Percentiles rank a stretch among this genome's conserved stretches.
These are phyloP conservation scores for Penicillium pulvis DNA, from an alignment of 495 filamentous ascomycete species.

Conservation along the genomic window DNA sequence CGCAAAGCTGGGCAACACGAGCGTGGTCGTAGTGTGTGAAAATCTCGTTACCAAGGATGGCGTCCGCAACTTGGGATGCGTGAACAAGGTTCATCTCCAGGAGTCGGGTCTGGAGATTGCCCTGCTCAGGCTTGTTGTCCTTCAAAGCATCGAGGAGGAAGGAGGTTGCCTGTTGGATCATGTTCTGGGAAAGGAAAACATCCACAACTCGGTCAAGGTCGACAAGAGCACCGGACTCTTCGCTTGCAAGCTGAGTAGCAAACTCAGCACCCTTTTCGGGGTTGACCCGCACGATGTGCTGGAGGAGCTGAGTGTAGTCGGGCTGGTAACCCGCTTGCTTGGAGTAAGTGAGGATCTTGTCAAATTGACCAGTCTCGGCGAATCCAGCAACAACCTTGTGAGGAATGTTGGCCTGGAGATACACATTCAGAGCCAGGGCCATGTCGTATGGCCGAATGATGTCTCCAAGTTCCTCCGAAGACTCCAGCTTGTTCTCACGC, in stretches of 20 bases:
- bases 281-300: slow-evolving; percentile 89
- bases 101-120: slow-evolving; percentile 86
- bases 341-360: slow-evolving; percentile 90
- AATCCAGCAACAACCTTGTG: slow-evolving; percentile 93
- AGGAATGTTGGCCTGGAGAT: slow-evolving; percentile 81
- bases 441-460: slow-evolving; percentile 88
- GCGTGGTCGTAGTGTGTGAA: slow-evolving; percentile 93
- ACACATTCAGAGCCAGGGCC: slow-evolving; percentile 80
- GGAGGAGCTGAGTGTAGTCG: slow-evolving; percentile 86
- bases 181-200: slow-evolving; percentile 95
- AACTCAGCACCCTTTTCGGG: slow-evolving; percentile 96
- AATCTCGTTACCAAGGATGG: slow-evolving; percentile 96
- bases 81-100: slow-evolving; percentile 98
- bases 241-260: slow-evolving; percentile 81
- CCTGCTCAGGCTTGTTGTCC: slow-evolving; percentile 92
- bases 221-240: slow-evolving; percentile 80
- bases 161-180: slow-evolving; percentile 95
- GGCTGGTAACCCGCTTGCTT: slow-evolving; percentile 81
- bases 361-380: slow-evolving; percentile 94
- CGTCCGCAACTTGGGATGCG: slow-evolving; percentile 95
- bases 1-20: slow-evolving; percentile 85
- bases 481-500: slow-evolving; percentile 90
- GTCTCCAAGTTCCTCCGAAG: slow-evolving; percentile 94
- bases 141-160: slow-evolving; percentile 95
- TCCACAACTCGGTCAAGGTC: slow-evolving; percentile 95